Evolutionary conservation across 2,329 filamentous ascomycete species (phyloP).

Genomic region (Aspergillus viridinutans): DNA sequence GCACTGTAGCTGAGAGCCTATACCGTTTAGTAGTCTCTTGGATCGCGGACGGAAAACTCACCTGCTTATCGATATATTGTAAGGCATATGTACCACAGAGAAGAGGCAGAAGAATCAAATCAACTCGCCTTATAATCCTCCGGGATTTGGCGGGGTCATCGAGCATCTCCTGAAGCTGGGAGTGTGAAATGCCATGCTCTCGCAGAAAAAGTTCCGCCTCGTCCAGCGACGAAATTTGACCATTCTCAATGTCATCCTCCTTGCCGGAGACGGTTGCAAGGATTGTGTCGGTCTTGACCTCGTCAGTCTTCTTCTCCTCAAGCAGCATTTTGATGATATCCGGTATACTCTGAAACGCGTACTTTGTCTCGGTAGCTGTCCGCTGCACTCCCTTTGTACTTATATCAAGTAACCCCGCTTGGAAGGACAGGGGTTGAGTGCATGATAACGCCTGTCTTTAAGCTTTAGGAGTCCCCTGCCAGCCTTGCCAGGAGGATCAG

Average conservation of each 20-base stretch:
- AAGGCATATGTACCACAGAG: constrained; percentile 40
- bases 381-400: background rate
- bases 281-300: background rate
- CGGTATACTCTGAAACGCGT: background rate
- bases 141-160: constrained; percentile 35
- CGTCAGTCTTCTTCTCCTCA: background rate
- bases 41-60: background rate
- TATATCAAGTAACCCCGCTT: background rate
- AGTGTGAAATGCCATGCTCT: constrained; percentile 44
- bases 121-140: constrained; percentile 43
- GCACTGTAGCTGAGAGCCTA: constrained; percentile 52
- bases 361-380: background rate
- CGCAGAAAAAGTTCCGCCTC: constrained; percentile 48
- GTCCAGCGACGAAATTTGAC: constrained; percentile 39
- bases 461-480: background rate
- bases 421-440: background rate
- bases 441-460: background rate
- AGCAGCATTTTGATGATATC: background rate
- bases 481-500: background rate
- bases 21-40: background rate
- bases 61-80: constrained; percentile 53
- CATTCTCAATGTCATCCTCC: constrained; percentile 16
- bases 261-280: background rate
- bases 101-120: constrained; percentile 49
- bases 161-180: constrained; percentile 44